phyloP scores from a whole-genome alignment of 495 filamentous ascomycete genomes.

The Aspergillus ostianus region DNA sequence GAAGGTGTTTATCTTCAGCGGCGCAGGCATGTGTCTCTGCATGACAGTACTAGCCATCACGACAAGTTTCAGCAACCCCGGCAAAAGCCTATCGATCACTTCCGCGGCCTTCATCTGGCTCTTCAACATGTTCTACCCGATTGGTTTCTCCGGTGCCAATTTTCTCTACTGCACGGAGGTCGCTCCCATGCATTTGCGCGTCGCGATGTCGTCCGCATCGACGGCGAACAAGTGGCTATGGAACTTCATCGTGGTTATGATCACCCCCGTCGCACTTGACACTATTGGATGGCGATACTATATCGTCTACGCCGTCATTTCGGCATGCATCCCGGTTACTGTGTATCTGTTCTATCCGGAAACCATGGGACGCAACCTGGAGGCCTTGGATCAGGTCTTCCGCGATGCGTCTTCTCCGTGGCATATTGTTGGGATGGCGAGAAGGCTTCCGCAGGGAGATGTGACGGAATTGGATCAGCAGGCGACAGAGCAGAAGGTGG shows the following conservation, averaged over 20 bases:
- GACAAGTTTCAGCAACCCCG: constrained; percentile 37
- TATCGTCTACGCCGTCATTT: constrained; percentile 45
- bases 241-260: constrained; percentile 48
- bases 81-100: constrained; percentile 30
- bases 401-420: constrained; percentile 9
- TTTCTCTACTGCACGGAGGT: constrained; percentile 54
- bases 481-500: background rate
- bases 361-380: constrained; percentile 16
- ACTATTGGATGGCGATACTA: constrained; percentile 54
- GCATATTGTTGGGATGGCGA: constrained; percentile 7
- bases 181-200: constrained; percentile 44
- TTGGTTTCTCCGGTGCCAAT: constrained; percentile 51
- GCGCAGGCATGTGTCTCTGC: constrained; percentile 24
- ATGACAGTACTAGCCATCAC: constrained; percentile 36
- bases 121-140: constrained; percentile 52
- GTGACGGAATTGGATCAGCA: background rate
- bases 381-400: constrained; percentile 19
- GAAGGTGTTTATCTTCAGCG: constrained; percentile 32
- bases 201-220: constrained; percentile 44
- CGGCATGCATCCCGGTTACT: constrained; percentile 33
- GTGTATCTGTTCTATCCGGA: constrained; percentile 59
- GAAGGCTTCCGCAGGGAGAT: background rate
- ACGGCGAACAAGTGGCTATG: constrained; percentile 48
- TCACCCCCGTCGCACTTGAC: constrained; percentile 53
- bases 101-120: constrained; percentile 43